Percentiles rank a stretch among this genome's conserved stretches.
phyloP scores from a whole-genome alignment of 176 grass and related monocot genomes.

The Calamus simplicifolius region DNA sequence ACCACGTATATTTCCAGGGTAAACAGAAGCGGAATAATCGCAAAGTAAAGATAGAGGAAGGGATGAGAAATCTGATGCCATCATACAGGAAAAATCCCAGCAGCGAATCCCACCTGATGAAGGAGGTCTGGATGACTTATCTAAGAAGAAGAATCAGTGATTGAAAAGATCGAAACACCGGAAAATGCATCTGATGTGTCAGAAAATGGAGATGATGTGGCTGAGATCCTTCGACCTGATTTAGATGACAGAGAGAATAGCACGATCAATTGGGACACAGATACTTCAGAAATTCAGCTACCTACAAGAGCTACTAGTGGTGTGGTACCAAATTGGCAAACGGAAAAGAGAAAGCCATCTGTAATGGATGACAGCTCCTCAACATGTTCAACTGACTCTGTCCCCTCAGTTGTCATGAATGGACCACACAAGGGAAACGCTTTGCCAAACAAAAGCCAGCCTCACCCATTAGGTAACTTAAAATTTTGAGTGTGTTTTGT shows the following conservation, averaged over 20 bases:
- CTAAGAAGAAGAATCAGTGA: constrained; percentile 2
- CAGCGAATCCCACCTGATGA: constrained; percentile 37
- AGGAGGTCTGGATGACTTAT: constrained; percentile 35
- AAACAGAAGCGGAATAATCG: constrained; percentile 83
- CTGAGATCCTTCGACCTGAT: constrained; percentile 58
- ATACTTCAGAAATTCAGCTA: constrained; percentile 61
- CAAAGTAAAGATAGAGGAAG: constrained; percentile 74
- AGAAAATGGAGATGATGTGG: constrained; percentile 66
- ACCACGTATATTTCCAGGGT: constrained; percentile 22
- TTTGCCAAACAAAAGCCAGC: constrained; percentile 45
- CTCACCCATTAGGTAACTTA: constrained; percentile 67
- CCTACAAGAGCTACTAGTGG: constrained; percentile 28
- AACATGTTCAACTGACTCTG: constrained; percentile 76
- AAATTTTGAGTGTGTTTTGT: not conserved
- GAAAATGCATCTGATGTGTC: constrained; percentile 76
- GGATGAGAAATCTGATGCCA: constrained; percentile 34
- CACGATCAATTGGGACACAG: constrained; percentile 79
- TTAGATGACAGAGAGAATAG: constrained; percentile 52
- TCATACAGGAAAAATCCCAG: constrained; percentile 25
- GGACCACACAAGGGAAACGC: constrained; percentile 53
- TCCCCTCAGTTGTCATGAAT: constrained; percentile 53
- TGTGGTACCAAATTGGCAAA: constrained; percentile 54
- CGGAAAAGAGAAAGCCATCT: constrained; percentile 43
- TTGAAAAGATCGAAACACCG: constrained; percentile 40
- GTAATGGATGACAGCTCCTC: constrained; percentile 80